These are phyloP conservation scores for Kwoniella bestiolae DNA, from an alignment of 768 basidiomycete species.

Conservation along the genomic window DNA sequence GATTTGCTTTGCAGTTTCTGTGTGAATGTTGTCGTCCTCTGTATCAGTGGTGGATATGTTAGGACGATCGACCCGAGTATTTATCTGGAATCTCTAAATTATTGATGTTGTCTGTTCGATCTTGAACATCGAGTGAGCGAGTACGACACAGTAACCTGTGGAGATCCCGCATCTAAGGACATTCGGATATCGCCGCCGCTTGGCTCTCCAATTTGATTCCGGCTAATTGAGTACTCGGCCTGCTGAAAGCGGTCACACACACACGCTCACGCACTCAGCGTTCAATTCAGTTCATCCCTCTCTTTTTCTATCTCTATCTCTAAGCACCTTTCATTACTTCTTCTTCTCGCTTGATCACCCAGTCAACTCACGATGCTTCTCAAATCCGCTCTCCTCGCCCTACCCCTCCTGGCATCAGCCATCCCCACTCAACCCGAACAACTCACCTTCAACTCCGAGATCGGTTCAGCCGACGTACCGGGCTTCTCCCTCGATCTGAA, in stretches of 20 bases:
- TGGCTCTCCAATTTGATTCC: too few relatives aligned
- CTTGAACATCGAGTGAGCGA: too few relatives aligned
- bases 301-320: neutral
- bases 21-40: neutral
- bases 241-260: conserved; percentile 15
- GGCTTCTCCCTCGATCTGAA: conserved; percentile 76
- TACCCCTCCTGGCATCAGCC: conserved; percentile 41
- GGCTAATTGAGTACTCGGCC: neutral
- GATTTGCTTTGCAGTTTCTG: too few relatives aligned
- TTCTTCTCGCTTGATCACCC: neutral
- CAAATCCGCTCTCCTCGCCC: conserved; percentile 31
- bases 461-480: conserved; percentile 54
- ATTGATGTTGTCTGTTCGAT: too few relatives aligned
- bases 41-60: neutral
- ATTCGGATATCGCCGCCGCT: neutral
- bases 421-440: conserved; percentile 30
- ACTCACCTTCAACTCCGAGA: conserved; percentile 21
- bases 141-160: too few relatives aligned
- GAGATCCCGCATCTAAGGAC: neutral
- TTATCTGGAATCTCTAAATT: too few relatives aligned
- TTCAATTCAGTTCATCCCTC: neutral
- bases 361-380: conserved; percentile 34
- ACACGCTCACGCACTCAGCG: conserved; percentile 5
- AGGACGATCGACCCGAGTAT: neutral
- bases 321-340: conserved; percentile 8